Conservation (phyloP, 148 eudicot species). For the Oxyria digyna region DNA sequence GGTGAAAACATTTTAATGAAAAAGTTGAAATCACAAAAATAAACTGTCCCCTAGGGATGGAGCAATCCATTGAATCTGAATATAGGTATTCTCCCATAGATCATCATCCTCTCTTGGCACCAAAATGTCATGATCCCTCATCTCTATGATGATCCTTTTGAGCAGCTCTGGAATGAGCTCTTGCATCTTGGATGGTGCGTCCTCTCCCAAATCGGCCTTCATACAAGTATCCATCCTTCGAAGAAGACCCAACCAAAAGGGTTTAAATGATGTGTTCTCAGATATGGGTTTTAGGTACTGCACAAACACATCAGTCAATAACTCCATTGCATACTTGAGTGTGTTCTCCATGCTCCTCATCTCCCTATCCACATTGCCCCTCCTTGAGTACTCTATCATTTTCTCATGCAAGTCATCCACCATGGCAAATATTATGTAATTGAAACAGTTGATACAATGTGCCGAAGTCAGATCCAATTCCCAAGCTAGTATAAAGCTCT, state of each 20-base stretch:
- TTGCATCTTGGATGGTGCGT: conserved; percentile 55
- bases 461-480: conserved; percentile 51
- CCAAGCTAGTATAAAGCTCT: conserved; percentile 49
- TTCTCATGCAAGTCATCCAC: conserved; percentile 88
- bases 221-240: conserved; percentile 92
- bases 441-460: conserved; percentile 44
- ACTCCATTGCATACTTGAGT: conserved; percentile 67
- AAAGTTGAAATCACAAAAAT: too few relatives aligned
- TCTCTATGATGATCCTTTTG: conserved; percentile 48
- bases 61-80: conserved; percentile 98
- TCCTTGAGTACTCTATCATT: conserved; percentile 72
- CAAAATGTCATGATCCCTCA: conserved; percentile 54
- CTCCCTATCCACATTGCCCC: conserved; percentile 80
- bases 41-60: conserved; percentile 66
- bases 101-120: conserved; percentile 61
- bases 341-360: conserved; percentile 91
- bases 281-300: conserved; percentile 45
- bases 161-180: conserved; percentile 51
- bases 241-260: conserved; percentile 71
- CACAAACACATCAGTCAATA: conserved; percentile 50
- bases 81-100: conserved; percentile 77
- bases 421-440: conserved; percentile 73
- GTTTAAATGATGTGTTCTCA: conserved; percentile 43
- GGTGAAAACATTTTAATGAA: too few relatives aligned
- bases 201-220: conserved; percentile 70